phyloP scores from a whole-genome alignment of 371 early-diverging fungal species.

The Dichotomocladium elegans region DNA sequence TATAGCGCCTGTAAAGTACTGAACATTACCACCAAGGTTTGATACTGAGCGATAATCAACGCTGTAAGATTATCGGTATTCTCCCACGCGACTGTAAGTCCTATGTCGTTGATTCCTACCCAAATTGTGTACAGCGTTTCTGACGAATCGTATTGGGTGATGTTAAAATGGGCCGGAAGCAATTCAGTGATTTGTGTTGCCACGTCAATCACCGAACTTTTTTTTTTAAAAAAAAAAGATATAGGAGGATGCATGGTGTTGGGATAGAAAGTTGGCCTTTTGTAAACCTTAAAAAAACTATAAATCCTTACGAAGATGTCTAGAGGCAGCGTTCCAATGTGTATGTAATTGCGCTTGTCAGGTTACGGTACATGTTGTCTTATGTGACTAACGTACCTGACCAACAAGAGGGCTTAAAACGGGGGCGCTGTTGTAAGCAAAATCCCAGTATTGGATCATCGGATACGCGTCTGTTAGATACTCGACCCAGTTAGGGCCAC shows the following conservation, averaged over 20 bases:
- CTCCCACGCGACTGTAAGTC: conserved; percentile 22
- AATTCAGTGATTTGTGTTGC: conserved; percentile 24
- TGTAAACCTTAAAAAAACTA: no score
- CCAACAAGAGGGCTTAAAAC: conserved; percentile 20
- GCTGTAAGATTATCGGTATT: conserved; percentile 16
- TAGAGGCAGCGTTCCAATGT: no score
- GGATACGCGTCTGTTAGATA: conserved; percentile 17
- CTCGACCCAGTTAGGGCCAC: conserved; percentile 39
- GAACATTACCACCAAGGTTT: conserved; percentile 17
- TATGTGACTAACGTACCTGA: conserved; percentile 26
- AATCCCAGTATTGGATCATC: conserved; percentile 31
- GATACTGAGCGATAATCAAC: no score
- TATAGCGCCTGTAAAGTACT: neutral
- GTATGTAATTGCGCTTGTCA: no score
- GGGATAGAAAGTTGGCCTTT: no score
- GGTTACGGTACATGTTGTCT: no score
- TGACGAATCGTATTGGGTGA: conserved; percentile 13
- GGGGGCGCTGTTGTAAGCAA: conserved; percentile 39
- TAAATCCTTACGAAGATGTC: neutral
- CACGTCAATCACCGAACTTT: conserved; percentile 23
- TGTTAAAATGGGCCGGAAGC: conserved; percentile 18
- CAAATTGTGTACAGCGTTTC: conserved; percentile 46
- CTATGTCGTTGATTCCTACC: conserved; percentile 40
- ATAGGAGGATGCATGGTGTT: no score
- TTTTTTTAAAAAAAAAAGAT: neutral